Evolutionary conservation across 495 filamentous ascomycete species (phyloP), one percentile per base, ranked within the genome.

Genomic region (Penicillium fimorum): DNA sequence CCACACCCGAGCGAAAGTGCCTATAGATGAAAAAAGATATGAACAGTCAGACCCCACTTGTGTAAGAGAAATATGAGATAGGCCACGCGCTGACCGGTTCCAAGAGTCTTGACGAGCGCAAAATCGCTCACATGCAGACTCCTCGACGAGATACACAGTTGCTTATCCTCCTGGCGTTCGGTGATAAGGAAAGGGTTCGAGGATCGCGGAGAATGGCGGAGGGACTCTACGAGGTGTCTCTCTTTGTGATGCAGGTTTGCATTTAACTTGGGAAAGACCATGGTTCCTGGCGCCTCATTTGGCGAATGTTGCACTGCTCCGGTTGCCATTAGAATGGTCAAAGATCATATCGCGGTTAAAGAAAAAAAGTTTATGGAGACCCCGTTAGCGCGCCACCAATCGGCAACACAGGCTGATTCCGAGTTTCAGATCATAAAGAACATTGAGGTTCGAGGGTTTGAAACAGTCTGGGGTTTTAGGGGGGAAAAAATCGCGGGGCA

Each of bases 1-100:
- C 86, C 91, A 96, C 38, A 98, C 94, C 57, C 94, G 84, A 53
- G 94, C 93, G 76, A 98, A 97, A 15, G 94, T 97, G 55, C 94
- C 93, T 96, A 70, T 13, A 37, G 50, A 59, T 35, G 37, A 50
- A 61, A 62, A 45, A 27, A 62, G 41, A 56, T 32, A 49, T 24
- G 50, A 56, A 53, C 53, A 52, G 68, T 78, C 62, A 78, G 70
- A 70, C 62, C 13, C n/a, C 6, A 27, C 15, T 20, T 24, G n/a
- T 44, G 33, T 57, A 61, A 49, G 48, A 40, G 17, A 53, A 33
- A 55, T 35, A 62, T 55, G 52, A 56, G 43, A 37, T 30, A 47
- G 5, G 25, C 5, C 11, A 40, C 20, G 27, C 48, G 5, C 75
- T 67, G 59, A 93, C 90, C 91, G 20, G 92, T 96, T 55, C 94